A percentile compares a stretch with the other conserved stretches of the same genome.
Conservation (phyloP, 1,284 basidiomycete species). For the Ceratobasidium sp. region DNA sequence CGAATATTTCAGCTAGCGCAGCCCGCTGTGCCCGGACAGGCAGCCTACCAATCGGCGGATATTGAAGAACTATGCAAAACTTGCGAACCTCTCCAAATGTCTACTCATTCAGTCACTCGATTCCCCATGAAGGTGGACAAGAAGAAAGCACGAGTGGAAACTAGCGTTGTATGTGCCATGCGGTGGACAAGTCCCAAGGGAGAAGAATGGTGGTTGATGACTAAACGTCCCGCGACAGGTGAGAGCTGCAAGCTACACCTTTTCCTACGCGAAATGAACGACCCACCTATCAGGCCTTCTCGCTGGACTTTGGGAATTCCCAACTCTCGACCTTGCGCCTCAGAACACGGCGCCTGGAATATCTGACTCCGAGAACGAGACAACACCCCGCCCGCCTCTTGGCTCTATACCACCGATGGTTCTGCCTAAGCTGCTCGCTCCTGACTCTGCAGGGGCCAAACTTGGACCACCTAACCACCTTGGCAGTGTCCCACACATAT, state of each 20-base stretch:
- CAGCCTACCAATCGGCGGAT: slow-evolving; percentile 58
- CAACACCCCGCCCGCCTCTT: slow-evolving; percentile 10
- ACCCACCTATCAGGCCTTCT: slow-evolving; percentile 76
- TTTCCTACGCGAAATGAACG: slow-evolving; percentile 48
- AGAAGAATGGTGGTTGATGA: slow-evolving; percentile 76
- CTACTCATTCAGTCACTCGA: slow-evolving; percentile 65
- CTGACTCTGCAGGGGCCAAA: slow-evolving; percentile 52
- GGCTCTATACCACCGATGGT: slow-evolving; percentile 53
- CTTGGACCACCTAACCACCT: slow-evolving; percentile 66
- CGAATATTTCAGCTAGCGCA: slow-evolving; percentile 25
- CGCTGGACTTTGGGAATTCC: slow-evolving; percentile 89
- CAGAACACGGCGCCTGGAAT: slow-evolving; percentile 28
- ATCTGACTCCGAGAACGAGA: slow-evolving; percentile 44
- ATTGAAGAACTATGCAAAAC: slow-evolving; percentile 82
- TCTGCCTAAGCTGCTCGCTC: slow-evolving; percentile 47
- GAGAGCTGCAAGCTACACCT: slow-evolving; percentile 50
- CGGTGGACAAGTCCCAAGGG: slow-evolving; percentile 72
- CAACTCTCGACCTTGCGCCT: slow-evolving; percentile 62
- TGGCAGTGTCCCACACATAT: slow-evolving; percentile 84
- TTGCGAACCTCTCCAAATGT: slow-evolving; percentile 74
- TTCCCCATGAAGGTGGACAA: slow-evolving; percentile 91
- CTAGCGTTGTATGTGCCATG: slow-evolving; percentile 86
- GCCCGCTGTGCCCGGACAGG: slow-evolving; percentile 50
- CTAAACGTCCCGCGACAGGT: slow-evolving; percentile 88
- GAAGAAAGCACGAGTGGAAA: slow-evolving; percentile 87